Percentiles rank a stretch among this genome's conserved stretches.
These are phyloP conservation scores for Trichophyton mentagrophytes DNA, from an alignment of 2,329 filamentous ascomycete species.

Conservation along the genomic window DNA sequence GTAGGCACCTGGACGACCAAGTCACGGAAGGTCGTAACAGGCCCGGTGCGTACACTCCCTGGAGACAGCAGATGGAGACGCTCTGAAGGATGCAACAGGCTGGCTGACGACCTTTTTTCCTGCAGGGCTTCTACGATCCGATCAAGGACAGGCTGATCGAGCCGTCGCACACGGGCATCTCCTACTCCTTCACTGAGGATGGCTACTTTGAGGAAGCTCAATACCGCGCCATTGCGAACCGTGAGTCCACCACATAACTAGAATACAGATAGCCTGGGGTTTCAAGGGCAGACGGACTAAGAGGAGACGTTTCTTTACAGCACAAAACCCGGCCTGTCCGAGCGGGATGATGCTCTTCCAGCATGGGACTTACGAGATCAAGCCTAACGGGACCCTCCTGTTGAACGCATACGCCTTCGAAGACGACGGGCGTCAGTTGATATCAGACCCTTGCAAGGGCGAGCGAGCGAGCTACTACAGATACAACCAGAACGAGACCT, in stretches of 20 bases:
- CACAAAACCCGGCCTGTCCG: constrained; percentile 48
- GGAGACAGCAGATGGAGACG: neutral
- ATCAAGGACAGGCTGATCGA: constrained; percentile 53
- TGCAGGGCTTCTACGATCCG: constrained; percentile 56
- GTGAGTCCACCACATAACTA: constrained; percentile 33
- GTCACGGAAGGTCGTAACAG: constrained; percentile 55
- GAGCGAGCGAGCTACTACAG: constrained; percentile 47
- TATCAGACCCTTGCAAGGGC: constrained; percentile 51
- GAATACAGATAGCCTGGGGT: neutral
- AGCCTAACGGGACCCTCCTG: constrained; percentile 45
- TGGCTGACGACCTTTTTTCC: constrained; percentile 4
- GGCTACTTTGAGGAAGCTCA: constrained; percentile 57
- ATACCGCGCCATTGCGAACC: constrained; percentile 57
- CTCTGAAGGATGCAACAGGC: neutral
- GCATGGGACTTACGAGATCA: constrained; percentile 50
- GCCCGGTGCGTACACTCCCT: constrained; percentile 42
- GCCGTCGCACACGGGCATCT: constrained; percentile 54
- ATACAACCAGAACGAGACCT: constrained; percentile 52
- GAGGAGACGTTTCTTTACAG: constrained; percentile 24
- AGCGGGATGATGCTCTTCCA: constrained; percentile 59
- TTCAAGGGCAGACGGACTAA: neutral
- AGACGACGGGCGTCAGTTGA: constrained; percentile 54
- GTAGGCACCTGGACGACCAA: constrained; percentile 64
- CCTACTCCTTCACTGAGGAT: constrained; percentile 59
- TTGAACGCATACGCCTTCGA: constrained; percentile 43